phyloP scores from a whole-genome alignment of 345 rosid species.

The Linum lewisii region DNA sequence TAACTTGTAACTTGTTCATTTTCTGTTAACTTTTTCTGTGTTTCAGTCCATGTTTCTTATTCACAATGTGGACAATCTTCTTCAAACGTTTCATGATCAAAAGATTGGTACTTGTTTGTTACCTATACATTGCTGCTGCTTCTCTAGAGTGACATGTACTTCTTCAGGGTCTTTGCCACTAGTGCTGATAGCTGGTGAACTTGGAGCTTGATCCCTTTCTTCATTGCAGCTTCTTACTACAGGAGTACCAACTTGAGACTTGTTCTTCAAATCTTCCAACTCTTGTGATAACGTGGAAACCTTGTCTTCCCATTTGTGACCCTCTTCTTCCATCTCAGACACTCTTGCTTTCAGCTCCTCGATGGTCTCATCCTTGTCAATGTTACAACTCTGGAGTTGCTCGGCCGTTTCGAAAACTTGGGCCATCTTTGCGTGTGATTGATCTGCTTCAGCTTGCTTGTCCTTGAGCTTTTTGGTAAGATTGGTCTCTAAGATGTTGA shows the following conservation, averaged over 20 bases:
- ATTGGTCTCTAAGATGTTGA: slow-evolving; percentile 39
- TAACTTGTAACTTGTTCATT: neutral
- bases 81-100: too few species aligned
- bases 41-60: neutral
- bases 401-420: slow-evolving; percentile 44
- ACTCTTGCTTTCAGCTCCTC: slow-evolving; percentile 34
- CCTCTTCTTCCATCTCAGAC: slow-evolving; percentile 41
- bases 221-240: slow-evolving; percentile 30
- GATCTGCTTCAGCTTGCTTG: slow-evolving; percentile 43
- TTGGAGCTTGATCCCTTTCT: slow-evolving; percentile 34
- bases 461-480: slow-evolving; percentile 40
- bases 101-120: too few species aligned
- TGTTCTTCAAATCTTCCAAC: slow-evolving; percentile 34
- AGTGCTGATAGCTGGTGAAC: too few species aligned
- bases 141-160: too few species aligned
- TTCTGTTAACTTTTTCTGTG: neutral
- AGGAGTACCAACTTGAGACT: slow-evolving; percentile 36
- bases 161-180: too few species aligned
- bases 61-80: too few species aligned
- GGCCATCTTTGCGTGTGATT: slow-evolving; percentile 46
- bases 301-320: slow-evolving; percentile 35
- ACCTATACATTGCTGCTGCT: too few species aligned
- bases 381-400: slow-evolving; percentile 43
- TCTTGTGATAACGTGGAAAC: slow-evolving; percentile 36
- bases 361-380: slow-evolving; percentile 50